Conservation (phyloP, 805 yeast genomes). For the Candida suzukii region DNA sequence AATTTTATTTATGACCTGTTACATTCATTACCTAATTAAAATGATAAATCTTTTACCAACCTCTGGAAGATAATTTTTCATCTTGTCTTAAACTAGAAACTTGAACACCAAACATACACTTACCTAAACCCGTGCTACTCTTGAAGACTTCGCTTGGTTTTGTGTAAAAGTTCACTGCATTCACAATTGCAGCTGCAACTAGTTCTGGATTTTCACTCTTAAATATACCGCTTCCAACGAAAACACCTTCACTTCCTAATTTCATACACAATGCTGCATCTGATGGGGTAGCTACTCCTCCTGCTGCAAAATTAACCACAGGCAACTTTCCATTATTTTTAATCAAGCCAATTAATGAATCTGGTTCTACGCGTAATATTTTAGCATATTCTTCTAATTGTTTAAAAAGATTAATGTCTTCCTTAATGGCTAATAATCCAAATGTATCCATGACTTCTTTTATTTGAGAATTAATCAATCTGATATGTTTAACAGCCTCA, state of each 20-base stretch:
- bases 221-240: slow-evolving; percentile 76
- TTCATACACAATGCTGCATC: slow-evolving; percentile 84
- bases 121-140: slow-evolving; percentile 64
- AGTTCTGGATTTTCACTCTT: slow-evolving; percentile 65
- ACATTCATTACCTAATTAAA: too few species aligned
- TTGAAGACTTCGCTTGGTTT: slow-evolving; percentile 56
- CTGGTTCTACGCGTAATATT: slow-evolving; percentile 52
- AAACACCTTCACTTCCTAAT: slow-evolving; percentile 72
- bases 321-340: slow-evolving; percentile 57
- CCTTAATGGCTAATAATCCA: slow-evolving; percentile 1
- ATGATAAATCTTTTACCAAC: slow-evolving; percentile 30
- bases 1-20: too few species aligned
- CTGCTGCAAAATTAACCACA: slow-evolving; percentile 83
- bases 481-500: slow-evolving; percentile 73
- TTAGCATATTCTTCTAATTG: slow-evolving; percentile 46
- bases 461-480: slow-evolving; percentile 52
- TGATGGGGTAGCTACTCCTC: slow-evolving; percentile 84
- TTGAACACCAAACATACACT: slow-evolving; percentile 68
- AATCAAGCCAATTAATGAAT: slow-evolving; percentile 42
- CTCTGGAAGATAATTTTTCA: slow-evolving; percentile 43
- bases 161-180: slow-evolving; percentile 66
- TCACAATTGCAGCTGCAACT: slow-evolving; percentile 72
- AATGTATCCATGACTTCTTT: slow-evolving; percentile 29
- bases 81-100: slow-evolving; percentile 41
- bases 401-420: slow-evolving; percentile 33